Base-by-base conservation (phyloP, 192 early-diverging fungal species). In the Radiomyces spectabilis region DNA sequence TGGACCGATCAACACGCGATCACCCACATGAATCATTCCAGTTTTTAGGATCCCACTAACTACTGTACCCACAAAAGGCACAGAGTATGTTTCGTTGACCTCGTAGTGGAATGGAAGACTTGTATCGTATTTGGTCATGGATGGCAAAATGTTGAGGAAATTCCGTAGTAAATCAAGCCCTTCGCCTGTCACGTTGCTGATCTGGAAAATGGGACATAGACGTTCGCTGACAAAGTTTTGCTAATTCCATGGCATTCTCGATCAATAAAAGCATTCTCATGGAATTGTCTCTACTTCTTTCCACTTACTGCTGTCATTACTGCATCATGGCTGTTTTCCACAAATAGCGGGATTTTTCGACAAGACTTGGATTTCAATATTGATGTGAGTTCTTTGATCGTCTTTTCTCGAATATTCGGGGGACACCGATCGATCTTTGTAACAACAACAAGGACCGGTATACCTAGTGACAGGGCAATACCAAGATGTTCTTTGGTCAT, bases 351-450 rank as follows among this genome's bases (percentile, higher is more conserved):
- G 48, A 94, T 83, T 61, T 96, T 96, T 27, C 90, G 86, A 63
- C 92, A 94, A 3, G 92, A 91, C 25, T 86, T 82, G 66, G 82
- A 85, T 67, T 91, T 91, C 55, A 96, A 58, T 25, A 96, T 83
- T 63, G 87, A 84, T 27, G 74, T 78, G 45, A 96, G 57, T 66
- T 94, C 87, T 55, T 83, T 86, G 22, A 96, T 73, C 9, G 92
- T 96, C 41, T 74, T 67, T 39, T 88, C 89, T 40, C 94, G 73
- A 5, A 96, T 81, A 56, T 88, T 85, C 0, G 78, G 62, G 34
- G 94, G 94, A 49, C 89, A 92, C 87, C 92, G 92, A 59, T 94
- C 92, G 61, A 94, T 91, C 51, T 94, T 96, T 22, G 92, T 94
- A n/a, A 96, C 80, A 13, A 93, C 87, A 13, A 96, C 89, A 44